Evolutionary conservation across 495 filamentous ascomycete genomes (phyloP), one percentile per base, ranked within the genome.

Genomic region (Parmelia sp.): DNA sequence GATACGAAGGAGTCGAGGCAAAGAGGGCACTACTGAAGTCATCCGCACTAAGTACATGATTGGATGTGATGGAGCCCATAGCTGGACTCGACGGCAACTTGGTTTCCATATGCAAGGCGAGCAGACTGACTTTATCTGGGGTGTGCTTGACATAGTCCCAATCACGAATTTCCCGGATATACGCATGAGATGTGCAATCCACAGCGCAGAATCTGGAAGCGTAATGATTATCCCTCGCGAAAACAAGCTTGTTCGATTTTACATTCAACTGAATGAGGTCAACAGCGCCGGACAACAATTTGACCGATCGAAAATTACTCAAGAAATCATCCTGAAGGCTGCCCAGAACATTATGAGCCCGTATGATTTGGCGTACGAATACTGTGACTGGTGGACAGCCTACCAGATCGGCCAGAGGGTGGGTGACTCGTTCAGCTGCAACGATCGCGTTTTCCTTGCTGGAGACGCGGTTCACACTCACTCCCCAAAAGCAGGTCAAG

Each of bases 91-190:
- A 37, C 78, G 77, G 63, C 78, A 81, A 57, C 78, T 89, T 59
- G 84, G 83, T 0, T 79, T 84, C 29, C 74, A 79, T 55, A 73
- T 88, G 66, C 76, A 83, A 62, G 86, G 87, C 39, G 85, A 89
- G 64, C 80, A 81, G 45, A 83, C 82, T 0, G 85, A 89, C 70
- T 84, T 78, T 71, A 79, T 88, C 59, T 88, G 85, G 84, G 85
- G 84, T 19, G 84, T 87, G 1, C 73, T 88, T 25, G 87, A 90
- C 67, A 74, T 88, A 39, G 76, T 89, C 2, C 82, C 86, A 1
- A 84, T 86, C 57, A 86, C 86, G 3, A 79, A 89, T 69, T 89
- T 89, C 60, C 86, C 87, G 11, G 88, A 90, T 70, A 86, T 91
- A 58, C 77, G 88, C 57, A 85, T 81, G 72, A 79, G 84, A 61